These are phyloP conservation scores for Calonectria pauciramosa DNA, from an alignment of 2,329 filamentous ascomycete genomes.

Conservation along the genomic window DNA sequence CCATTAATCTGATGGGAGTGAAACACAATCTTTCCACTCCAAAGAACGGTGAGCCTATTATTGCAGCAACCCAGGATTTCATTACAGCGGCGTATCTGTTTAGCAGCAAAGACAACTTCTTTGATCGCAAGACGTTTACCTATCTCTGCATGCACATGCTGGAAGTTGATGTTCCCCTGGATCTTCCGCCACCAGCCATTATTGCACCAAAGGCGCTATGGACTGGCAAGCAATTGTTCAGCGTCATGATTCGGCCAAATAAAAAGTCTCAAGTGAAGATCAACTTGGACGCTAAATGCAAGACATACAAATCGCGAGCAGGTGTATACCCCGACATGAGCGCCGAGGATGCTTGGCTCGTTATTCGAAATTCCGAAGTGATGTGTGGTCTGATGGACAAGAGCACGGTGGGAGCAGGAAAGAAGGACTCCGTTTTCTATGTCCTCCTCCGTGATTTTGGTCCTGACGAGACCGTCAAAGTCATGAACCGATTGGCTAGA, in stretches of 20 bases:
- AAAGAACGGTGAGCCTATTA: conserved; percentile 98
- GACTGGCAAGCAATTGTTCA: conserved; percentile 98
- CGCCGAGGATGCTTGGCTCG: conserved; percentile 89
- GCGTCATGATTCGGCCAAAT: conserved; percentile 90
- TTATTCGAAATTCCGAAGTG: conserved; percentile 95
- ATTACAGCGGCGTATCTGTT: conserved; percentile 95
- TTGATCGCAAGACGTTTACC: conserved; percentile 87
- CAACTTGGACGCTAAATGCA: conserved; percentile 94
- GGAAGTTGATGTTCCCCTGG: conserved; percentile 80
- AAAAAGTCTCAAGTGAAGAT: conserved; percentile 85
- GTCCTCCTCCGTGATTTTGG: conserved; percentile 96
- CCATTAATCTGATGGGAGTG: conserved; percentile 96
- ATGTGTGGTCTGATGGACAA: conserved; percentile 99
- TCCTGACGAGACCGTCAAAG: conserved; percentile 86
- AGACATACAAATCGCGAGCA: conserved; percentile 77
- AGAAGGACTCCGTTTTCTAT: conserved; percentile 98
- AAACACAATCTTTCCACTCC: conserved; percentile 96
- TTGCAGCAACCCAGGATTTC: conserved; percentile 99
- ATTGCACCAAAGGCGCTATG: conserved; percentile 88
- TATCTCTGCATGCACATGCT: conserved; percentile 97
- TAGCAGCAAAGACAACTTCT: conserved; percentile 94
- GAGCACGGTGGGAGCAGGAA: conserved; percentile 94
- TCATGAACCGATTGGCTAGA: conserved; percentile 95
- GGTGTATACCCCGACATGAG: conserved; percentile 75
- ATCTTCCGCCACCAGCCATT: conserved; percentile 89